phyloP scores from a whole-genome alignment of 345 rosid species.

The Kernera saxatilis region DNA sequence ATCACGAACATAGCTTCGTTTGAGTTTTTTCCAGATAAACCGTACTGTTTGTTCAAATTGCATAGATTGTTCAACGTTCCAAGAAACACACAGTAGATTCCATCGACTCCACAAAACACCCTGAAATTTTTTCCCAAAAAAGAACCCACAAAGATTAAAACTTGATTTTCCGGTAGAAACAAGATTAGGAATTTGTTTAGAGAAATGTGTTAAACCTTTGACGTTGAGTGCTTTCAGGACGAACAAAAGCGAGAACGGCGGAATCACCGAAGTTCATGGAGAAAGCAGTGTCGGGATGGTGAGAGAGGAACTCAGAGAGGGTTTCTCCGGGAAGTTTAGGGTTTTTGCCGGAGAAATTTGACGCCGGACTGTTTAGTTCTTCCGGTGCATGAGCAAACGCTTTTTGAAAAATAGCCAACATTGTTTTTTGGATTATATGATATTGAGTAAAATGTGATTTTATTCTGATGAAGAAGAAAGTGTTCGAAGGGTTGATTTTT shows the following conservation, averaged over 20 bases:
- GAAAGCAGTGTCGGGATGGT: conserved; percentile 46
- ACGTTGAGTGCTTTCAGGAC: conserved; percentile 26
- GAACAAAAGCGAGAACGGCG: conserved; percentile 63
- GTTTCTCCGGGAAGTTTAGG: conserved; percentile 71
- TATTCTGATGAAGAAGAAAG: neutral
- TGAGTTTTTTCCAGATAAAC: conserved; percentile 52
- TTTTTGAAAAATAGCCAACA: conserved; percentile 91
- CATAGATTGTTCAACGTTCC: conserved; percentile 67
- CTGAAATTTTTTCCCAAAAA: conserved; percentile 34
- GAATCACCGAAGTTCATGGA: conserved; percentile 64
- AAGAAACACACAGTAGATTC: conserved; percentile 67
- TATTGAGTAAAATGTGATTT: neutral
- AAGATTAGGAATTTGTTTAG: neutral
- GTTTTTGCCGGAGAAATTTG: conserved; percentile 34
- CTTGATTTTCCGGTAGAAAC: neutral
- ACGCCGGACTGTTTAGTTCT: conserved; percentile 87
- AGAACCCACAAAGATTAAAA: neutral
- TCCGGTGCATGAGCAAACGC: conserved; percentile 78
- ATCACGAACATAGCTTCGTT: conserved; percentile 80
- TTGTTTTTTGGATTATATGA: conserved; percentile 19
- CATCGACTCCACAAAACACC: conserved; percentile 71
- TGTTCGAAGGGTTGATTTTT: neutral
- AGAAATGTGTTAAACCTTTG: conserved; percentile 16
- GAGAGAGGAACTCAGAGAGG: conserved; percentile 54
- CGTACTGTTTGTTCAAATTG: conserved; percentile 63